Percentiles rank a stretch among this genome's conserved stretches.
These are phyloP conservation scores for Martiniozyma asiatica DNA, from an alignment of 1,139 yeast species.

Conservation along the genomic window DNA sequence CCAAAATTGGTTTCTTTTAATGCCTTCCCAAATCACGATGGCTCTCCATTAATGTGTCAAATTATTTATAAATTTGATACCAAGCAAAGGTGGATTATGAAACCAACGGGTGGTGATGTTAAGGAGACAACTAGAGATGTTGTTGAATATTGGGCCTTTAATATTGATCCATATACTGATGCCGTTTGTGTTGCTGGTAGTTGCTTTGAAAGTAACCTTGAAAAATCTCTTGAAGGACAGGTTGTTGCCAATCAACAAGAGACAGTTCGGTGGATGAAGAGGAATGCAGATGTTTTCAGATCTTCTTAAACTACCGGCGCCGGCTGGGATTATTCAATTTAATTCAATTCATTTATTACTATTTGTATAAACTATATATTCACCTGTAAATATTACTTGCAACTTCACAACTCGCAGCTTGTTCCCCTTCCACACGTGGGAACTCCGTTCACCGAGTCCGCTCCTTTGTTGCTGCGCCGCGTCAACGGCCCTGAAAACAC, in stretches of 20 bases:
- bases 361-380: too few relatives aligned
- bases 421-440: too few relatives aligned
- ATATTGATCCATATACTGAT: conserved; percentile 61
- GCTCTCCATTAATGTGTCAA: conserved; percentile 44
- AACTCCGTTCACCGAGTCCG: too few relatives aligned
- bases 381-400: too few relatives aligned
- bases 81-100: conserved; percentile 50
- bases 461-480: too few relatives aligned
- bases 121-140: conserved; percentile 40
- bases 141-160: conserved; percentile 63
- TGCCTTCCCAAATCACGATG: conserved; percentile 53
- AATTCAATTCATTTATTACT: too few relatives aligned
- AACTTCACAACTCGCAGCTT: too few relatives aligned
- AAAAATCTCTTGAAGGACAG: conserved; percentile 19
- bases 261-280: conserved; percentile 32
- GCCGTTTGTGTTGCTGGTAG: conserved; percentile 67
- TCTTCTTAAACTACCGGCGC: too few relatives aligned
- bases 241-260: conserved; percentile 18
- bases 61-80: conserved; percentile 68
- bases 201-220: conserved; percentile 53
- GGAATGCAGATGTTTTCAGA: conserved; percentile 41
- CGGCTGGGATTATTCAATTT: too few relatives aligned
- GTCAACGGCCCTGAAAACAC: too few relatives aligned
- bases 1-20: conserved; percentile 63
- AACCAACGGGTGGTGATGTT: conserved; percentile 29